phyloP scores from a whole-genome alignment of 306 rosid species.

The Rubus idaeus region DNA sequence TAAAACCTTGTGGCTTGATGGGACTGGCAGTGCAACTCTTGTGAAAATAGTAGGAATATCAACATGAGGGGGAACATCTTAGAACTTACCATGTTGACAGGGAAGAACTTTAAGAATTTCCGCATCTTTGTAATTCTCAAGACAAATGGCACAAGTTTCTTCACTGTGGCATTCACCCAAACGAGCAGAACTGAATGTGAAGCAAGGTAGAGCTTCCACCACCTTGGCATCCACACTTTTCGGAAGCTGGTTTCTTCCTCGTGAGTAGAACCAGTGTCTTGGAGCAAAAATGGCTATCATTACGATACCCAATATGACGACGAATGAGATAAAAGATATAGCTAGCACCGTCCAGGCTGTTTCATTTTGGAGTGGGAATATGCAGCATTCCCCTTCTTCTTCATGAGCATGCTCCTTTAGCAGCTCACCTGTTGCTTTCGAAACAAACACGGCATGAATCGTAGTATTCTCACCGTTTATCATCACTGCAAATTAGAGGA shows the following conservation, averaged over 20 bases:
- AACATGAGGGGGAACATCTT: not conserved
- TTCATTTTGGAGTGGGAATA: slow-evolving; percentile 27
- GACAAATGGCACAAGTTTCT: slow-evolving; percentile 50
- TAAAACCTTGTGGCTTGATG: not conserved
- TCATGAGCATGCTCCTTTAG: slow-evolving; percentile 26
- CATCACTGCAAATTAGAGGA: slow-evolving; percentile 32
- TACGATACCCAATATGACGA: slow-evolving; percentile 31
- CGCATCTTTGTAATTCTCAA: slow-evolving; percentile 43
- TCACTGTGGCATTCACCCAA: slow-evolving; percentile 21
- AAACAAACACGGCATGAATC: slow-evolving; percentile 34
- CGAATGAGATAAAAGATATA: slow-evolving; percentile 36
- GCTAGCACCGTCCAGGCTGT: slow-evolving; percentile 41
- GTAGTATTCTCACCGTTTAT: slow-evolving; percentile 23
- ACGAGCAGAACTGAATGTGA: slow-evolving; percentile 25
- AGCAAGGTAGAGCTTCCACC: slow-evolving; percentile 40
- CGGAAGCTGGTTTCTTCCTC: slow-evolving; percentile 21
- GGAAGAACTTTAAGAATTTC: slow-evolving; percentile 44
- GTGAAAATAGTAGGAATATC: not conserved
- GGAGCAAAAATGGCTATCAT: slow-evolving; percentile 28
- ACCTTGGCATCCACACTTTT: slow-evolving; percentile 31
- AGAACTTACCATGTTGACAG: slow-evolving; percentile 37
- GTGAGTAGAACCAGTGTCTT: slow-evolving; percentile 26
- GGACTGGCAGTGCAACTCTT: not conserved
- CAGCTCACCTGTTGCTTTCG: slow-evolving; percentile 32
- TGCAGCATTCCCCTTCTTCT: slow-evolving; percentile 34